These are phyloP conservation scores for Caloboletus inedulis DNA, from an alignment of 1,284 basidiomycete genomes.

Conservation along the genomic window DNA sequence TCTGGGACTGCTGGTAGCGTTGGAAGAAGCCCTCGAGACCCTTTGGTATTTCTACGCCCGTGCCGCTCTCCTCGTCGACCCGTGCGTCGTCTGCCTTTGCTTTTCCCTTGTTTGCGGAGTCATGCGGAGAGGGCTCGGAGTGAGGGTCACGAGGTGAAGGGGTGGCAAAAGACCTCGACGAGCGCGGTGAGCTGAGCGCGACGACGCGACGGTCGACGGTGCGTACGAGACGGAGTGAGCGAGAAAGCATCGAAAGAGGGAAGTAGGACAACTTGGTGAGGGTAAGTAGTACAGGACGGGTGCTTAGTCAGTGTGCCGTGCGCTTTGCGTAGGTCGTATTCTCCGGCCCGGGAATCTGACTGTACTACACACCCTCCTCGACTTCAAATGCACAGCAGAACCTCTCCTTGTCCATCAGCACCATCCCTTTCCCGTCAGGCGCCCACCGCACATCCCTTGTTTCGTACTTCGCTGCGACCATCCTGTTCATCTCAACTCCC, in stretches of 20 bases:
- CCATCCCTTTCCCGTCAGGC: slow-evolving; percentile 78
- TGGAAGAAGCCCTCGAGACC: slow-evolving; percentile 78
- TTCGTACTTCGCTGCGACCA: slow-evolving; percentile 56
- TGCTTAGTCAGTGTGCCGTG: slow-evolving; percentile 31
- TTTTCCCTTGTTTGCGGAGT: slow-evolving; percentile 39
- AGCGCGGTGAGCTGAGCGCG: slow-evolving; percentile 16
- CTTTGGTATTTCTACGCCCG: slow-evolving; percentile 38
- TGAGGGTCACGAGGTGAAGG: slow-evolving; percentile 36
- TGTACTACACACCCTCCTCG: slow-evolving; percentile 39
- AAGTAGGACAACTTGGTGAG: background rate
- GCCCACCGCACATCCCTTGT: slow-evolving; percentile 69
- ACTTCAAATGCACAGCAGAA: slow-evolving; percentile 87
- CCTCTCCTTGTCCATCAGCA: slow-evolving; percentile 66
- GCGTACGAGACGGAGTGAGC: slow-evolving; percentile 30
- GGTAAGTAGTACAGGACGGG: background rate
- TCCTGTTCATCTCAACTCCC: slow-evolving; percentile 1
- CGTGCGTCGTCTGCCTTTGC: slow-evolving; percentile 34
- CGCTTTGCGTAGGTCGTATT: background rate
- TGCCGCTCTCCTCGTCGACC: slow-evolving; percentile 21
- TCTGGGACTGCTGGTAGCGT: slow-evolving; percentile 59
- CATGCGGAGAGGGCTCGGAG: slow-evolving; percentile 20
- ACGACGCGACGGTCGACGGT: slow-evolving; percentile 21
- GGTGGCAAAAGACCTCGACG: slow-evolving; percentile 41
- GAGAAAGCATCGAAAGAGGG: slow-evolving; percentile 27
- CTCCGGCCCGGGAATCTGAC: background rate